These are phyloP conservation scores for Coemansia sp. DNA, from an alignment of 192 early-diverging fungal species.

Conservation along the genomic window DNA sequence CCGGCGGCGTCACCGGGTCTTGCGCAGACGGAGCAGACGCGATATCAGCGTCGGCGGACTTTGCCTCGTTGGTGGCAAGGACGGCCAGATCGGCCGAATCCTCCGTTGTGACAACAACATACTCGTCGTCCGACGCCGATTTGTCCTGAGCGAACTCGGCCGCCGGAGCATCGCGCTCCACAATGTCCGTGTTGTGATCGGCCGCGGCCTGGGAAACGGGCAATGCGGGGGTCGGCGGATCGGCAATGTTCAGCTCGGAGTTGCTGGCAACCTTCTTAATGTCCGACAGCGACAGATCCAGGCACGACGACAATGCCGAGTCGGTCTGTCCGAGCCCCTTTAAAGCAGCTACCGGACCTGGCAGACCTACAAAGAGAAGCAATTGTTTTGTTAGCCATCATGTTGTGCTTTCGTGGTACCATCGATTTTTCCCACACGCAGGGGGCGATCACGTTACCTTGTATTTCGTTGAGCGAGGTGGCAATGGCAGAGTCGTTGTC, in stretches of 20 bases:
- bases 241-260: not conserved
- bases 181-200: conserved; percentile 2
- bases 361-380: conserved; percentile 4
- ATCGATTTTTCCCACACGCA: too few relatives aligned
- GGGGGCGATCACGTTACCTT: conserved; percentile 3
- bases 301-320: conserved; percentile 35
- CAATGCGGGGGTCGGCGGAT: not conserved
- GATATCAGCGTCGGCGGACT: too few relatives aligned
- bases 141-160: not conserved
- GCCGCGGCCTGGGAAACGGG: conserved; percentile 1
- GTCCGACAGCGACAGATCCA: conserved; percentile 40
- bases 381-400: not conserved
- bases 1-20: too few relatives aligned
- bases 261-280: conserved; percentile 14
- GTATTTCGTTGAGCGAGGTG: conserved; percentile 1
- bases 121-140: not conserved
- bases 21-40: too few relatives aligned
- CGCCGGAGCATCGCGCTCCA: not conserved
- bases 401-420: too few relatives aligned
- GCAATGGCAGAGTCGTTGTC: conserved; percentile 16
- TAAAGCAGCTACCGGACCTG: conserved; percentile 19
- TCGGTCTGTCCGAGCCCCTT: conserved; percentile 17
- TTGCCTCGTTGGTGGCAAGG: too few relatives aligned
- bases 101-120: conserved; percentile 4
- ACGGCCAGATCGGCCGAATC: not conserved